These are phyloP conservation scores for Nadsonia starkeyi-henricii DNA, from an alignment of 1,139 yeast species.

Conservation along the genomic window DNA sequence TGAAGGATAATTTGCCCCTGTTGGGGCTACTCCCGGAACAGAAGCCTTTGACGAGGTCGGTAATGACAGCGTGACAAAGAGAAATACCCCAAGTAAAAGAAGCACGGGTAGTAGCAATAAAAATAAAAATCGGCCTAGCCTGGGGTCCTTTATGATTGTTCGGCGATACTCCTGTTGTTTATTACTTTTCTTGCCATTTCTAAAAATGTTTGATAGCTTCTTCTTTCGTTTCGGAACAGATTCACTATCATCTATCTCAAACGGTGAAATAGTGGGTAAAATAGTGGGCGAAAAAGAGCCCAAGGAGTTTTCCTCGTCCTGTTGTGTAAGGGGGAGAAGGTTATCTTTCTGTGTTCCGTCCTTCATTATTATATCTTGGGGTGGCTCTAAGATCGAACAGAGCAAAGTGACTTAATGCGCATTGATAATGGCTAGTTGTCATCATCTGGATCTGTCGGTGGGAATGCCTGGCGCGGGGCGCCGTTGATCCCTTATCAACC, in stretches of 20 bases:
- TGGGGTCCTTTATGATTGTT: not conserved
- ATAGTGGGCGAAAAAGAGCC: not conserved
- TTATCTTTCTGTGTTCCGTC: not conserved
- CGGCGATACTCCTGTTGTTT: not conserved
- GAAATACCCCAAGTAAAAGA: not conserved
- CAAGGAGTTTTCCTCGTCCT: not conserved
- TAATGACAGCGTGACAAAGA: not conserved
- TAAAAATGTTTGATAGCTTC: not conserved
- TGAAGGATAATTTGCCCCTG: slow-evolving; percentile 23
- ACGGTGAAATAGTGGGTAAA: not conserved
- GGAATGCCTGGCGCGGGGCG: no score
- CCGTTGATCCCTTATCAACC: no score
- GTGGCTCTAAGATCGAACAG: no score
- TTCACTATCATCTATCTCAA: not conserved
- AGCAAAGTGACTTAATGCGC: no score
- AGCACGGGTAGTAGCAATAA: not conserved
- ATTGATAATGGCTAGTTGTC: no score
- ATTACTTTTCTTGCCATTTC: not conserved
- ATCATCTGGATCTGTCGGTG: no score
- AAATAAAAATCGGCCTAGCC: not conserved
- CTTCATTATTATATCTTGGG: not conserved
- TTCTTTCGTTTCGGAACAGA: not conserved
- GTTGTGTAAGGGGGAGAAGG: not conserved
- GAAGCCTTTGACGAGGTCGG: slow-evolving; percentile 7
- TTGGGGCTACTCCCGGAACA: slow-evolving; percentile 27